Percentiles rank a stretch among this genome's conserved stretches.
Evolutionary conservation across 306 rosid genomes (phyloP).

Genomic region (Leucaena leucocephala): DNA sequence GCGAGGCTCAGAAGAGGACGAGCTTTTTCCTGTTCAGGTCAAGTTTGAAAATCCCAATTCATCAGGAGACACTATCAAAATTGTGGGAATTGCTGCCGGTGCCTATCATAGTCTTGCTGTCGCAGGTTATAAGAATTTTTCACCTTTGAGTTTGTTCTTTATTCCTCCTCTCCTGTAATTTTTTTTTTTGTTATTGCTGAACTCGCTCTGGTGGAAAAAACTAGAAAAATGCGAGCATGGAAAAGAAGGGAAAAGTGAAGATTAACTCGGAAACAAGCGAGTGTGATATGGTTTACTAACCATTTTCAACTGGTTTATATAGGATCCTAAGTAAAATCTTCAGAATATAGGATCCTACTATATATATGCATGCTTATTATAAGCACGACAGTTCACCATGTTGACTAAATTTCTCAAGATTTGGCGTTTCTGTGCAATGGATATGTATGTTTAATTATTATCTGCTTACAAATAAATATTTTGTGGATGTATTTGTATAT

Average conservation of each 20-base stretch:
- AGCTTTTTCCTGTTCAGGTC: slow-evolving; percentile 58
- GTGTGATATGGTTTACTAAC: not conserved
- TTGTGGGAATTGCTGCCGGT: slow-evolving; percentile 82
- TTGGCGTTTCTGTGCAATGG: slow-evolving; percentile 2
- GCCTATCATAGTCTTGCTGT: slow-evolving; percentile 93
- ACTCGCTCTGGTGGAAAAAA: not conserved
- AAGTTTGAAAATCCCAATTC: slow-evolving; percentile 46
- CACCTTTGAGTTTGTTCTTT: slow-evolving; percentile 22
- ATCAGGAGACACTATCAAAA: slow-evolving; percentile 38
- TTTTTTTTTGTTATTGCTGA: not conserved
- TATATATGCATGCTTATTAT: not conserved
- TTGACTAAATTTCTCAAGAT: slow-evolving; percentile 1
- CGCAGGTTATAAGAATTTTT: slow-evolving; percentile 53
- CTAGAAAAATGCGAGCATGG: not conserved
- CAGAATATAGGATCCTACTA: not conserved
- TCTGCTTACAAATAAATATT: not conserved
- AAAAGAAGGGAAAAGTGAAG: not conserved
- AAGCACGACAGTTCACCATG: not conserved
- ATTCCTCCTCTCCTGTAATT: not conserved
- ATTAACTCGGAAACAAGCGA: not conserved
- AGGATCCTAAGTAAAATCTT: not conserved
- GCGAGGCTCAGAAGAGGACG: slow-evolving; percentile 63
- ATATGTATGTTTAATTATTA: not conserved
- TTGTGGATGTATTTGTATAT: slow-evolving; percentile 8
- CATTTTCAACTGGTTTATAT: not conserved